Conservation (phyloP, 73 alveolate species). For the Tetrahymena thermophila region DNA sequence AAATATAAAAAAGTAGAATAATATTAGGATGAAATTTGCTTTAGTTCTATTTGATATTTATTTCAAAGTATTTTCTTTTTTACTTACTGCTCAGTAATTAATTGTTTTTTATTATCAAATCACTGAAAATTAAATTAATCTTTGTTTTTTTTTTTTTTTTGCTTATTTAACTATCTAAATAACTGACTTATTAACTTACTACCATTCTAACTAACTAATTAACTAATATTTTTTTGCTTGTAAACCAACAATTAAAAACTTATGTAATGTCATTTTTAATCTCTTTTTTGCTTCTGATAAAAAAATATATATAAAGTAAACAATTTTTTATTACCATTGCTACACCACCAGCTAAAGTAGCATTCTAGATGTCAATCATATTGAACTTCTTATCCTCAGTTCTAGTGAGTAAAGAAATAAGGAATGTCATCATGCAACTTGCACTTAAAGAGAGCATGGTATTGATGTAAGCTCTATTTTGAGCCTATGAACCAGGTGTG, state of each 20-base stretch:
- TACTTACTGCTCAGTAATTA: no score
- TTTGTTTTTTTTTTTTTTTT: no score
- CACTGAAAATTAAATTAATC: no score
- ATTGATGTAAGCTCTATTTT: conserved; percentile 62
- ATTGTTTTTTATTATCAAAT: no score
- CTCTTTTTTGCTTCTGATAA: neutral
- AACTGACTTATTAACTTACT: neutral
- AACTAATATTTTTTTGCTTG: no score
- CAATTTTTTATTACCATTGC: conserved; percentile 9
- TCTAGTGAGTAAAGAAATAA: conserved; percentile 39
- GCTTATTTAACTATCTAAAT: neutral
- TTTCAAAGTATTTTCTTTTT: neutral
- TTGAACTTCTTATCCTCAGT: conserved; percentile 50
- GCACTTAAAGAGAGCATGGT: conserved; percentile 71
- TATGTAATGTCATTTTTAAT: neutral
- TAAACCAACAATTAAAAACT: neutral
- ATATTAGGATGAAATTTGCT: neutral
- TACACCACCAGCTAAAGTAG: conserved; percentile 88
- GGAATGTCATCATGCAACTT: conserved; percentile 47
- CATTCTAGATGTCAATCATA: conserved; percentile 73
- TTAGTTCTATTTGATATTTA: neutral
- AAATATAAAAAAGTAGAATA: neutral
- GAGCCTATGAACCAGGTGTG: conserved; percentile 29
- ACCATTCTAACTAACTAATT: no score
- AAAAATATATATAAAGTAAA: neutral